Percentiles rank a stretch among this genome's conserved stretches.
Evolutionary conservation across 192 early-diverging fungal genomes (phyloP).

Genomic region (Rhizophagus sp.): DNA sequence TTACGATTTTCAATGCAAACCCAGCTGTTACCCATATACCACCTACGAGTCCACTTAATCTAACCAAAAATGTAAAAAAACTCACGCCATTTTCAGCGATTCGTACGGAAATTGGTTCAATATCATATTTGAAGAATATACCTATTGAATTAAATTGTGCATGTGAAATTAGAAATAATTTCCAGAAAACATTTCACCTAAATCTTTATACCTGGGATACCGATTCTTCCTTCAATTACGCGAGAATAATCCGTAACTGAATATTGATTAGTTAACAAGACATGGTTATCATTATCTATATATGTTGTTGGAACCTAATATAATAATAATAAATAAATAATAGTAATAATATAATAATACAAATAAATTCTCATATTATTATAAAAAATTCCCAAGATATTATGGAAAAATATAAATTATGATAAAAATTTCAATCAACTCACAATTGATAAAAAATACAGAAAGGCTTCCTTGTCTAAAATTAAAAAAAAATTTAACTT

Average conservation of each 20-base stretch:
- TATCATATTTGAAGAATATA: constrained; percentile 89
- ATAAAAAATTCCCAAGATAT: background rate
- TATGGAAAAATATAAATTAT: background rate
- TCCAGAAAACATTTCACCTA: background rate
- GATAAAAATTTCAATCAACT: background rate
- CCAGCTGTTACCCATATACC: constrained; percentile 77
- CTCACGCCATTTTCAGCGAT: constrained; percentile 66
- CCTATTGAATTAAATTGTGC: constrained; percentile 34
- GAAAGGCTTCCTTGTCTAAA: constrained; percentile 72
- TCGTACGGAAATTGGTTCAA: constrained; percentile 85
- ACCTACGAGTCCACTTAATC: constrained; percentile 85
- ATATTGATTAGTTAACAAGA: constrained; percentile 90
- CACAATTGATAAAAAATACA: constrained; percentile 88
- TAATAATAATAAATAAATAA: background rate
- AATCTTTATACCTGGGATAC: constrained; percentile 35
- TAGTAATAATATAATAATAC: too few relatives aligned
- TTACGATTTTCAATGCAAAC: background rate
- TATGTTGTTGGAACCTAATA: constrained; percentile 68
- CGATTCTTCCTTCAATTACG: constrained; percentile 30
- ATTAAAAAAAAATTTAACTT: background rate
- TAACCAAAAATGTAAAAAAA: constrained; percentile 72
- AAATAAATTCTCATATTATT: too few relatives aligned
- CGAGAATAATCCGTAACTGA: constrained; percentile 83
- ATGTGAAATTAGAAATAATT: background rate
- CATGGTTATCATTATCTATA: constrained; percentile 55